Conservation (phyloP, 345 rosid genomes). For the Geranium brycei region DNA sequence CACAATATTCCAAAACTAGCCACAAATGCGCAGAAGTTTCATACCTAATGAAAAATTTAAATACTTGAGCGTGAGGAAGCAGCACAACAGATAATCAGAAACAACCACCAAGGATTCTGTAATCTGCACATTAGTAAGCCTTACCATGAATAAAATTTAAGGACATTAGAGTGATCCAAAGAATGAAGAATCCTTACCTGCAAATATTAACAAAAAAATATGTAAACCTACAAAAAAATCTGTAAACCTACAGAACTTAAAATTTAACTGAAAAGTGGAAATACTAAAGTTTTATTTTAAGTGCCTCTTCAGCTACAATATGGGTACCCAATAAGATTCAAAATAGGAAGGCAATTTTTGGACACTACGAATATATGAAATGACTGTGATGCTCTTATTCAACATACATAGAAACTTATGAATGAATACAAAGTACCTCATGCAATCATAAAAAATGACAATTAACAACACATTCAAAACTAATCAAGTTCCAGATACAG, state of each 20-base stretch:
- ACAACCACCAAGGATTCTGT: background rate
- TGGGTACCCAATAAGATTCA: too few species aligned
- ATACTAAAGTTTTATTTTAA: too few species aligned
- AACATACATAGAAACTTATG: too few species aligned
- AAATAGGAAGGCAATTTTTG: too few species aligned
- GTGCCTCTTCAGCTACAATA: too few species aligned
- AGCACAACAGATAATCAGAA: background rate
- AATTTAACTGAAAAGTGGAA: too few species aligned
- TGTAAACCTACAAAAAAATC: too few species aligned
- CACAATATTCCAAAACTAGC: slow-evolving; percentile 93
- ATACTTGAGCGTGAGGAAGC: background rate
- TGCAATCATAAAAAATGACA: background rate
- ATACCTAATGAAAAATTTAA: slow-evolving; percentile 37
- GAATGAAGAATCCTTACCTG: slow-evolving; percentile 93
- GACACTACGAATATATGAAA: too few species aligned
- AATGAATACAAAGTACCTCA: background rate
- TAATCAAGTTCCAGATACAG: background rate
- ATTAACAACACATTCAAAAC: background rate
- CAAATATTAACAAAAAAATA: slow-evolving; percentile 1
- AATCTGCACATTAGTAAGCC: slow-evolving; percentile 1
- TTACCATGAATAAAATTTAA: slow-evolving; percentile 82
- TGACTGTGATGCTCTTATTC: too few species aligned
- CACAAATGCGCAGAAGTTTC: slow-evolving; percentile 97
- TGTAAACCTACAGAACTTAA: too few species aligned
- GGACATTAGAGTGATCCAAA: slow-evolving; percentile 64